These are phyloP conservation scores for Candida ficus DNA, from an alignment of 805 yeast species.

Conservation along the genomic window DNA sequence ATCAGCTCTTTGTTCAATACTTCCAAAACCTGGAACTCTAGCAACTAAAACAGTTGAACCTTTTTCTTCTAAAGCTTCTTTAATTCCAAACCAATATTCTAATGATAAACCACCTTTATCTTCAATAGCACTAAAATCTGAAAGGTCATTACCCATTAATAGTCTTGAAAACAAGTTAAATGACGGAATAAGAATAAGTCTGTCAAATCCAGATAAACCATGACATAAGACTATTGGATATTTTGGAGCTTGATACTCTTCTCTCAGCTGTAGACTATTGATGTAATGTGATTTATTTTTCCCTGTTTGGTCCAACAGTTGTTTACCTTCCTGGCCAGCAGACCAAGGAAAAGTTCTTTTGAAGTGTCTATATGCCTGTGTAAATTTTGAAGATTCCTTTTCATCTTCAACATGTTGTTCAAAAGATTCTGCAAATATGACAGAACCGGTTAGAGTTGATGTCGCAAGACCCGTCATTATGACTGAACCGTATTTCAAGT, in stretches of 20 bases:
- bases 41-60: conserved; percentile 72
- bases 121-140: conserved; percentile 16
- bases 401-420: conserved; percentile 9
- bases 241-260: conserved; percentile 52
- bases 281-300: conserved; percentile 12
- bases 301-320: conserved; percentile 2
- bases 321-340: conserved; percentile 6
- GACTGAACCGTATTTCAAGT: conserved; percentile 6
- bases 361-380: conserved; percentile 6
- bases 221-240: conserved; percentile 80
- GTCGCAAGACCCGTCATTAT: conserved; percentile 10
- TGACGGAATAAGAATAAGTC: conserved; percentile 39
- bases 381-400: conserved; percentile 10
- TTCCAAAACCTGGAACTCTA: conserved; percentile 77
- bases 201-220: conserved; percentile 82
- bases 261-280: conserved; percentile 20
- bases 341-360: conserved; percentile 11
- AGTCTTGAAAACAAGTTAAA: conserved; percentile 26
- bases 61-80: conserved; percentile 47
- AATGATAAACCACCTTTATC: conserved; percentile 37
- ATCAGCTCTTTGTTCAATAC: conserved; percentile 63
- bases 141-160: conserved; percentile 10
- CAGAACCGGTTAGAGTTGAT: conserved; percentile 2
- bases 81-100: conserved; percentile 82
- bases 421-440: conserved; percentile 9